These are phyloP conservation scores for Eucommia ulmoides DNA, from an alignment of 257 asterid genomes.

Conservation along the genomic window DNA sequence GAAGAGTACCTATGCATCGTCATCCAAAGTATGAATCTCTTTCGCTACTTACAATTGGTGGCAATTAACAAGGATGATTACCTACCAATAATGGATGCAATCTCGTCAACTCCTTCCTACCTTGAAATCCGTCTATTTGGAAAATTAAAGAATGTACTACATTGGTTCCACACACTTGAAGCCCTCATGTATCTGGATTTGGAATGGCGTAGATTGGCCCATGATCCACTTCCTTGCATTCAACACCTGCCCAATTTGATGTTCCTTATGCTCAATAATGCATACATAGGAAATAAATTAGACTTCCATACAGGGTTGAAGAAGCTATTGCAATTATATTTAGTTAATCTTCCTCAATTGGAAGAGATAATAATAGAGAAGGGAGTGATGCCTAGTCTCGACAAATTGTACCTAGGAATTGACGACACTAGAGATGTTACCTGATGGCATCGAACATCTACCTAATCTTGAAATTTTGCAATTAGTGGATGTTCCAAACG, in stretches of 20 bases:
- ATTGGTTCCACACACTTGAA: conserved; percentile 13
- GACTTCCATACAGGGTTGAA: conserved; percentile 11
- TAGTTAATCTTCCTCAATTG: conserved; percentile 4
- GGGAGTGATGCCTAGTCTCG: conserved; percentile 17
- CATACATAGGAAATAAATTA: no score
- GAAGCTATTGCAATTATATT: conserved; percentile 10
- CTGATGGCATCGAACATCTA: no score
- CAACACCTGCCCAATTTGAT: no score
- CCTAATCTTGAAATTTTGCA: no score
- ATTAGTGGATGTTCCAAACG: not conserved
- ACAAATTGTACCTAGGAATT: no score
- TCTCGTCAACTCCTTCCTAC: conserved; percentile 5
- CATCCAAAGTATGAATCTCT: conserved; percentile 16
- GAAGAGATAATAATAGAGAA: conserved; percentile 4
- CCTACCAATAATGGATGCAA: no score
- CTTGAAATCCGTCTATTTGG: conserved; percentile 14
- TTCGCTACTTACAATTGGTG: conserved; percentile 17
- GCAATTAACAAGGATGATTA: conserved; percentile 13
- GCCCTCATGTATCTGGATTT: conserved; percentile 12
- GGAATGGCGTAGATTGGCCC: no score
- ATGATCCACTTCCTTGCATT: no score
- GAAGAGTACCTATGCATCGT: conserved; percentile 12
- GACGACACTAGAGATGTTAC: no score
- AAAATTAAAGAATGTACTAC: conserved; percentile 7
- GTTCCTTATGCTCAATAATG: no score